Evolutionary conservation across 2,329 filamentous ascomycete species (phyloP).

Genomic region (Sarocladiaceae sp.): DNA sequence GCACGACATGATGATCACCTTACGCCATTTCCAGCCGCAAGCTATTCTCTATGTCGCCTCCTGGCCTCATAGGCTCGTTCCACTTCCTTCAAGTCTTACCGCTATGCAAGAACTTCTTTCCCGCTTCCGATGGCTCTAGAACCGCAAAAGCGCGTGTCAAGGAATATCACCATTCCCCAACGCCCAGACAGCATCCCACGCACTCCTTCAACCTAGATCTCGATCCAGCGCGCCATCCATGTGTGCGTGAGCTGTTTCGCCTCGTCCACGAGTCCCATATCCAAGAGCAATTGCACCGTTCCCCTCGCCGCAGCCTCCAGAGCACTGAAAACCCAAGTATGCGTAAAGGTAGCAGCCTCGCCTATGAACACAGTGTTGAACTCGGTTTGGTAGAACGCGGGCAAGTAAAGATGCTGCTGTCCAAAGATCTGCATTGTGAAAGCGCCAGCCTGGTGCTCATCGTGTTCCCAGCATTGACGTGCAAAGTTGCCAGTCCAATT

Average conservation of each 20-base stretch:
- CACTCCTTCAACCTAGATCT: no score
- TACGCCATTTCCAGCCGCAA: no score
- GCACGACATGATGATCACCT: no score
- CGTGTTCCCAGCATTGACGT: slow-evolving; percentile 52
- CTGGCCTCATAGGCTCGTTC: no score
- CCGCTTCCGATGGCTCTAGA: no score
- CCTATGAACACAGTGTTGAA: slow-evolving; percentile 29
- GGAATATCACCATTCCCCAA: no score
- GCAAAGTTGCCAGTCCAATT: slow-evolving; percentile 52
- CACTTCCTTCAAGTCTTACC: no score
- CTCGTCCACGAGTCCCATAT: slow-evolving; percentile 53
- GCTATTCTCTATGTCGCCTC: no score
- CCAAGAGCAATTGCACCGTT: slow-evolving; percentile 46
- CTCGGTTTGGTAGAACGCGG: slow-evolving; percentile 55
- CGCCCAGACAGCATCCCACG: no score
- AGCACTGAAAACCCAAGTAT: slow-evolving; percentile 46
- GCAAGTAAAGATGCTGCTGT: slow-evolving; percentile 53
- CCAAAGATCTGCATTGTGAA: slow-evolving; percentile 45
- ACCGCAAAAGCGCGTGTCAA: no score
- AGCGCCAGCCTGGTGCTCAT: slow-evolving; percentile 49
- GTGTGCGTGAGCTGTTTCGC: slow-evolving; percentile 48
- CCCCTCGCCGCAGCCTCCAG: slow-evolving; percentile 51
- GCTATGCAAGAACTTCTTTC: no score
- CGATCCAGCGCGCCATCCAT: slow-evolving; percentile 55
- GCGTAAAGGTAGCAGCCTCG: slow-evolving; percentile 43